phyloP scores from a whole-genome alignment of 306 rosid genomes.

The Vigna unguiculata region DNA sequence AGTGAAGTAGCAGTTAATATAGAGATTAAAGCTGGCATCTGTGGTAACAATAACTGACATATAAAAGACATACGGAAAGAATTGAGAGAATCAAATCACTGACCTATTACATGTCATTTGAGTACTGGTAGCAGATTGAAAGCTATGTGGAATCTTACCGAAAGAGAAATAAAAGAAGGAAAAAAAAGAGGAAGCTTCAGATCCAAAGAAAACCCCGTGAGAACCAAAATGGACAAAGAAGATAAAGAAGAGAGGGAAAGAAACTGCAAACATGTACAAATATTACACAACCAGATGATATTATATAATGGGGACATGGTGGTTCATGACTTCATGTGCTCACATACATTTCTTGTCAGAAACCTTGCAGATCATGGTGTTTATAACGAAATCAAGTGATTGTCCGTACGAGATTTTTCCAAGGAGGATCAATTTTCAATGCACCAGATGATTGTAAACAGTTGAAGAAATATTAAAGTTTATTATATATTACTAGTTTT shows the following conservation, averaged over 20 bases:
- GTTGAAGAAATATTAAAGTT: not conserved
- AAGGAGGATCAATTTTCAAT: constrained; percentile 27
- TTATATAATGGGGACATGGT: constrained; percentile 39
- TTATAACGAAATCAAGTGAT: constrained; percentile 37
- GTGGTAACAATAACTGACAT: constrained; percentile 32
- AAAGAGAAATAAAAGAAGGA: constrained; percentile 32
- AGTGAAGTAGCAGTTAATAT: constrained; percentile 15
- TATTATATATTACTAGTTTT: constrained; percentile 12
- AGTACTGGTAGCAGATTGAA: constrained; percentile 47
- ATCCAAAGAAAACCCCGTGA: constrained; percentile 34
- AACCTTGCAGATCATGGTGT: constrained; percentile 34
- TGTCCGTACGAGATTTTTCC: constrained; percentile 40
- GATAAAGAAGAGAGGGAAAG: constrained; percentile 38
- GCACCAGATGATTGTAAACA: constrained; percentile 28
- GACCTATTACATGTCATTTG: constrained; percentile 43
- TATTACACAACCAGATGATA: constrained; percentile 37
- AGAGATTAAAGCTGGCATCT: not conserved
- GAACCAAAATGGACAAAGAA: constrained; percentile 43
- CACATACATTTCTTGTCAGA: constrained; percentile 41
- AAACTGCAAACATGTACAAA: constrained; percentile 27
- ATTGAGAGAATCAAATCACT: constrained; percentile 47
- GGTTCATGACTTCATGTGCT: constrained; percentile 36
- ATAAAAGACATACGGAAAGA: constrained; percentile 35
- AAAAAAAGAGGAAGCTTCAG: constrained; percentile 22
- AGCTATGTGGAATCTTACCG: constrained; percentile 51